Percentiles rank a stretch among this genome's conserved stretches.
phyloP scores from a whole-genome alignment of 371 early-diverging fungal species.

The Mucor saturninus region DNA sequence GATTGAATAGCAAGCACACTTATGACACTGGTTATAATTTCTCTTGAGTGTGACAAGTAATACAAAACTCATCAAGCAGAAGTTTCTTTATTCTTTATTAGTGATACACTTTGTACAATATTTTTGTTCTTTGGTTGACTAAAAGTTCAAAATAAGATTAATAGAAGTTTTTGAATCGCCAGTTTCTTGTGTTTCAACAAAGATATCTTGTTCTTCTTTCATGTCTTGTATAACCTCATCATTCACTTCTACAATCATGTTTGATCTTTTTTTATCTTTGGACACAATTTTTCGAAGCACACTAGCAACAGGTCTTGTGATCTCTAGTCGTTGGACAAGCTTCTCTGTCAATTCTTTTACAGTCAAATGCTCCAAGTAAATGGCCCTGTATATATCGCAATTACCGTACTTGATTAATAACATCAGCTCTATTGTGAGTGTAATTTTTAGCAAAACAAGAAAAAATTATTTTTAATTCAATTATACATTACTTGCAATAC shows the following conservation, averaged over 20 bases:
- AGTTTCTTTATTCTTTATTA: too few species aligned
- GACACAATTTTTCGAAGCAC: constrained; percentile 17
- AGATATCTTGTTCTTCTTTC: constrained; percentile 57
- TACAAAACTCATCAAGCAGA: too few species aligned
- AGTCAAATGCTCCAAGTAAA: constrained; percentile 60
- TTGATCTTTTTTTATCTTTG: constrained; percentile 34
- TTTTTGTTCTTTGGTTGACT: background rate
- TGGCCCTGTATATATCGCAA: constrained; percentile 50
- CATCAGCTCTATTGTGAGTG: constrained; percentile 34
- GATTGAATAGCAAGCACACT: too few species aligned
- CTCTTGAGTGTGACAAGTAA: too few species aligned
- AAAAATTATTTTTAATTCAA: background rate
- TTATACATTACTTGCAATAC: constrained; percentile 35
- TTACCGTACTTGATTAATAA: constrained; percentile 51
- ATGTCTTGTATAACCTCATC: constrained; percentile 61
- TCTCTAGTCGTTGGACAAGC: constrained; percentile 44
- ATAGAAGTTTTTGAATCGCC: constrained; percentile 19
- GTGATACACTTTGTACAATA: too few species aligned
- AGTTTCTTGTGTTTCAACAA: constrained; percentile 52
- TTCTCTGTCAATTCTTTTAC: constrained; percentile 47
- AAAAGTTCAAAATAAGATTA: constrained; percentile 17
- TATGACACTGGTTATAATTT: too few species aligned
- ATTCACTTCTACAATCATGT: constrained; percentile 48
- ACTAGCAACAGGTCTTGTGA: constrained; percentile 27
- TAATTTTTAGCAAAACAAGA: constrained; percentile 10